Evolutionary conservation across 2,329 filamentous ascomycete species (phyloP), one percentile per base, ranked within the genome.

Genomic region (Aspergillus amoenus): DNA sequence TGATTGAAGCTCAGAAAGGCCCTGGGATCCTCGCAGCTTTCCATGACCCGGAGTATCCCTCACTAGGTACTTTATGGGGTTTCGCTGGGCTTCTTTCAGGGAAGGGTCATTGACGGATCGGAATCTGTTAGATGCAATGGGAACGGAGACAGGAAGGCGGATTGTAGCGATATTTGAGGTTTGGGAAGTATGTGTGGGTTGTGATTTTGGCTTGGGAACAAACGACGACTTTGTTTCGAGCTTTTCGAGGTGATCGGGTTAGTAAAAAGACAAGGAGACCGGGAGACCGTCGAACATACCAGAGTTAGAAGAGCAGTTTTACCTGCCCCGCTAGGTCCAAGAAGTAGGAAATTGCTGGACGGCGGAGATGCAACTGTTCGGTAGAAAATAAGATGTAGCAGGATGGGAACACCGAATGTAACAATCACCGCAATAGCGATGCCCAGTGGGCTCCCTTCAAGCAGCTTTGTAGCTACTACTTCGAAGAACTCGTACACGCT

Each of bases 21-120:
- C 73, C 57, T 86, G 76, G 13, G 78, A 80, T 66, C 86, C 83
- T 59, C 94, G 90, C 58, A 99, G 85, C 78, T 99, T 99, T 67
- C 91, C 92, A 78, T 99, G 94, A 40, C 94, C 94, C 0, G 94
- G 94, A 1, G 93, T 97, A 77, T 99, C 94, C 52, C 67, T 72
- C 13, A 79, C 52, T 5, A 70, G 64, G 60, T 78, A 79, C 32
- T 65, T 68, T 51, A 73, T 65, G 15, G 70, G 71, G 42, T 74
- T 73, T 18, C 66, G 68, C 17, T 70, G 60, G 8, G 68, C 63
- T 41, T 78, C 75, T 69, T 90, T 78, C 34, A 97, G 79, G 9
- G 85, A 81, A 22, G 84, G 82, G 70, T 90, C 88, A 68, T 88
- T 84, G 24, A 79, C 75, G 43, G 85, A 88, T 63, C 88, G 85